phyloP scores from a whole-genome alignment of 1,284 basidiomycete genomes.

The Ustilago loliicola region DNA sequence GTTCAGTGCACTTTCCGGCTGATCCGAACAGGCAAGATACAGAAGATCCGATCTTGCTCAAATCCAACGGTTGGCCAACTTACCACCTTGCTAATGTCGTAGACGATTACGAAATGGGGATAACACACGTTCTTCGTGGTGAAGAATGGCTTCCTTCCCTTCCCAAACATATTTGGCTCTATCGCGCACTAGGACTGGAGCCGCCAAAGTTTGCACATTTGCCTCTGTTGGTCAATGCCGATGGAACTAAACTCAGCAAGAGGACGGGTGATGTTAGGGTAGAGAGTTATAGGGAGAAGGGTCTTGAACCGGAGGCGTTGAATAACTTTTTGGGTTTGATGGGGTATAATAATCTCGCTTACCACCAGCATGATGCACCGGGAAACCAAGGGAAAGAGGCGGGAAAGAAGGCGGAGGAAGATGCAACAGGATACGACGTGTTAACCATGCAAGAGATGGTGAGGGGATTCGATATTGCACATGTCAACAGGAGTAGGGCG shows the following conservation, averaged over 20 bases:
- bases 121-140: slow-evolving; percentile 93
- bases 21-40: slow-evolving; percentile 65
- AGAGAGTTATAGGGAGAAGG: slow-evolving; percentile 83
- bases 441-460: slow-evolving; percentile 60
- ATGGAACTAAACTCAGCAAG: slow-evolving; percentile 95
- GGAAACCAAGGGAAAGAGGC: not conserved
- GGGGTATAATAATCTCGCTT: slow-evolving; percentile 78
- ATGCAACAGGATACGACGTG: slow-evolving; percentile 47
- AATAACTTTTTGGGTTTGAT: slow-evolving; percentile 93
- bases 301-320: slow-evolving; percentile 90
- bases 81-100: slow-evolving; percentile 97
- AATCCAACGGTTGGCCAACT: slow-evolving; percentile 92
- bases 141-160: slow-evolving; percentile 98
- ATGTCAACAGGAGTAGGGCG: slow-evolving; percentile 64
- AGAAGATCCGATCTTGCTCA: slow-evolving; percentile 92
- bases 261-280: slow-evolving; percentile 90
- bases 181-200: slow-evolving; percentile 80
- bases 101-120: slow-evolving; percentile 95
- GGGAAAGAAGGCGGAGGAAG: slow-evolving; percentile 12
- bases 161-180: slow-evolving; percentile 92
- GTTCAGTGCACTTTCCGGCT: slow-evolving; percentile 76
- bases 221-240: slow-evolving; percentile 87
- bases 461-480: slow-evolving; percentile 48
- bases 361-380: slow-evolving; percentile 12
- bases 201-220: slow-evolving; percentile 90